phyloP scores from a whole-genome alignment of 78 protist species.

The Polysphondylium violaceum region DNA sequence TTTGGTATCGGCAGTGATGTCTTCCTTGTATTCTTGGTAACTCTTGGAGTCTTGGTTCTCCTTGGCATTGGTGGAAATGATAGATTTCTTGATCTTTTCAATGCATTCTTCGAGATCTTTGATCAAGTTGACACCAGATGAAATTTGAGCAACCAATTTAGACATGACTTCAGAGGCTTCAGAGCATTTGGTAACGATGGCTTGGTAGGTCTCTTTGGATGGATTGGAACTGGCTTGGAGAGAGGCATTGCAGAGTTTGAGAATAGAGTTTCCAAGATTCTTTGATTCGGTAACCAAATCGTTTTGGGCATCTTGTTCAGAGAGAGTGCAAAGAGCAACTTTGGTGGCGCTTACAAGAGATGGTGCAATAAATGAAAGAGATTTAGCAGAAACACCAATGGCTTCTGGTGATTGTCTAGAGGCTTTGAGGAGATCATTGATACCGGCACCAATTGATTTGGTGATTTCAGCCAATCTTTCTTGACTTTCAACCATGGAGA shows the following conservation, averaged over 20 bases:
- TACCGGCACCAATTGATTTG: conserved; percentile 56
- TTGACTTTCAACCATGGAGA: conserved; percentile 60
- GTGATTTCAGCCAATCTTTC: conserved; percentile 68
- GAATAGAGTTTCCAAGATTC: conserved; percentile 66
- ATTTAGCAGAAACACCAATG: conserved; percentile 73
- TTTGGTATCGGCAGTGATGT: conserved; percentile 26
- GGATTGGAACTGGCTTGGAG: conserved; percentile 60
- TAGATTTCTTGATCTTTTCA: conserved; percentile 13
- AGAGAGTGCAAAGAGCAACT: conserved; percentile 35
- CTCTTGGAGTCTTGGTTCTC: conserved; percentile 9
- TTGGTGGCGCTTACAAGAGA: conserved; percentile 9
- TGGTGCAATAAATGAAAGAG: conserved; percentile 45
- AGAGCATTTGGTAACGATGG: conserved; percentile 9
- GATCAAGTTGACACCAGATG: conserved; percentile 74
- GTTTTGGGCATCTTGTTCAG: conserved; percentile 73
- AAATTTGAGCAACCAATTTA: conserved; percentile 60
- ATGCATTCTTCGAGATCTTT: conserved; percentile 79
- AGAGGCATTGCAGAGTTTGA: conserved; percentile 58
- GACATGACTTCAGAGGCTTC: conserved; percentile 72
- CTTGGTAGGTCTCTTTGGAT: conserved; percentile 70
- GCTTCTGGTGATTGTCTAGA: conserved; percentile 84
- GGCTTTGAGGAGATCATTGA: conserved; percentile 60
- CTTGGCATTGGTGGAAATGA: background rate
- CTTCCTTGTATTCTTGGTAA: conserved; percentile 82
- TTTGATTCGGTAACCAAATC: conserved; percentile 53